These are phyloP conservation scores for Neocatenulostroma microsporum DNA, from an alignment of 2,329 filamentous ascomycete species.

Conservation along the genomic window DNA sequence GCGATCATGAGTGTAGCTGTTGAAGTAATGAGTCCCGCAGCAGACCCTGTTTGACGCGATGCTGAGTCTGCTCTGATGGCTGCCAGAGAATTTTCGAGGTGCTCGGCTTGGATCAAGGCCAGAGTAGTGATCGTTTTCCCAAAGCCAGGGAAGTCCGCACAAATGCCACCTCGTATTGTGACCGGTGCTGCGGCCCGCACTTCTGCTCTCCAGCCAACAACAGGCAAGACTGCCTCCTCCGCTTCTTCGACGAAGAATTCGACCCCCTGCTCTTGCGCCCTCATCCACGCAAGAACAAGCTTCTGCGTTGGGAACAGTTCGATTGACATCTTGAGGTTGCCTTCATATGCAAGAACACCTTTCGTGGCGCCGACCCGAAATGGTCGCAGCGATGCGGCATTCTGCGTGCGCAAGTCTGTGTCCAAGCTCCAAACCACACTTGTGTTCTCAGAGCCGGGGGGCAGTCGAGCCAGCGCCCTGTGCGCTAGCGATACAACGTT, in stretches of 20 bases:
- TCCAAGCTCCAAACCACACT: slow-evolving; percentile 21
- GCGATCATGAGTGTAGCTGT: slow-evolving; percentile 55
- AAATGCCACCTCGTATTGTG: slow-evolving; percentile 49
- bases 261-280: slow-evolving; percentile 42
- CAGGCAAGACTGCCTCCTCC: slow-evolving; percentile 46
- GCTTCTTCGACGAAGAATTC: slow-evolving; percentile 48
- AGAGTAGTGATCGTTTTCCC: slow-evolving; percentile 58
- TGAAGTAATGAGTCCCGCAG: slow-evolving; percentile 34
- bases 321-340: slow-evolving; percentile 24
- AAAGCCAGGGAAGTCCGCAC: slow-evolving; percentile 58
- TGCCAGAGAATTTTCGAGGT: slow-evolving; percentile 15
- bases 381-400: neutral
- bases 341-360: slow-evolving; percentile 3
- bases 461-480: slow-evolving; percentile 19
- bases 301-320: slow-evolving; percentile 47
- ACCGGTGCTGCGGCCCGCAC: slow-evolving; percentile 39
- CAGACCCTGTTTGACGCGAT: neutral
- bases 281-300: slow-evolving; percentile 54
- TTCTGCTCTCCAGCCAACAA: slow-evolving; percentile 48
- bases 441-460: neutral
- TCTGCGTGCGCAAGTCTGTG: too few species aligned
- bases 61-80: slow-evolving; percentile 8
- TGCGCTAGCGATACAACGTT: slow-evolving; percentile 26
- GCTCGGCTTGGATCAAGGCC: slow-evolving; percentile 46
- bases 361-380: slow-evolving; percentile 14